A percentile compares a stretch with the other conserved stretches of the same genome.
Conservation (phyloP, 306 rosid genomes). For the Castanopsis chinensis region DNA sequence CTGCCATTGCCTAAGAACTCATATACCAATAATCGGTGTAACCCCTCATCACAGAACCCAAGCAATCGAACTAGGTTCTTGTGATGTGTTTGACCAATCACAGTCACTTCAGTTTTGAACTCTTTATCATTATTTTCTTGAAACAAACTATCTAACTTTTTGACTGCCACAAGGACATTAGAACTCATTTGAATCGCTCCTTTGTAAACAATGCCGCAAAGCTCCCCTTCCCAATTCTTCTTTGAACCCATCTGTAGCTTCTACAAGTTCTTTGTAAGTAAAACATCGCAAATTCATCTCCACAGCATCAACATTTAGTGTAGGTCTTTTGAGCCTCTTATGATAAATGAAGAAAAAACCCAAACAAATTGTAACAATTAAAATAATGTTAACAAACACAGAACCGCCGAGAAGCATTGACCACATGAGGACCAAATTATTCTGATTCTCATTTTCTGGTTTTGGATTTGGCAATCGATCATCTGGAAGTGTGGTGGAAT, state of each 20-base stretch:
- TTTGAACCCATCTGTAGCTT: too few relatives aligned
- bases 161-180: slow-evolving; percentile 5
- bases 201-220: too few relatives aligned
- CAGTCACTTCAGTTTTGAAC: slow-evolving; percentile 20
- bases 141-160: slow-evolving; percentile 6
- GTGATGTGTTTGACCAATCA: slow-evolving; percentile 37
- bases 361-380: slow-evolving; percentile 1
- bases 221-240: too few relatives aligned
- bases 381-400: too few relatives aligned
- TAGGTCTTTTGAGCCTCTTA: slow-evolving; percentile 13
- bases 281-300: not conserved
- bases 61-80: slow-evolving; percentile 27
- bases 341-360: slow-evolving; percentile 8
- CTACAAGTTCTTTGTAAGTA: too few relatives aligned
- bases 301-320: not conserved
- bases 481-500: not conserved
- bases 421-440: not conserved
- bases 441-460: slow-evolving; percentile 28
- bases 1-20: slow-evolving; percentile 25
- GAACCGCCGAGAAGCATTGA: too few relatives aligned
- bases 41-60: slow-evolving; percentile 23
- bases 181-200: too few relatives aligned
- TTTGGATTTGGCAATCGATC: not conserved
- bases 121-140: slow-evolving; percentile 22
- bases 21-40: slow-evolving; percentile 15